Percentiles rank a stretch among this genome's conserved stretches.
phyloP scores from a whole-genome alignment of 2,329 filamentous ascomycete species.

The Diaporthe ampelina region DNA sequence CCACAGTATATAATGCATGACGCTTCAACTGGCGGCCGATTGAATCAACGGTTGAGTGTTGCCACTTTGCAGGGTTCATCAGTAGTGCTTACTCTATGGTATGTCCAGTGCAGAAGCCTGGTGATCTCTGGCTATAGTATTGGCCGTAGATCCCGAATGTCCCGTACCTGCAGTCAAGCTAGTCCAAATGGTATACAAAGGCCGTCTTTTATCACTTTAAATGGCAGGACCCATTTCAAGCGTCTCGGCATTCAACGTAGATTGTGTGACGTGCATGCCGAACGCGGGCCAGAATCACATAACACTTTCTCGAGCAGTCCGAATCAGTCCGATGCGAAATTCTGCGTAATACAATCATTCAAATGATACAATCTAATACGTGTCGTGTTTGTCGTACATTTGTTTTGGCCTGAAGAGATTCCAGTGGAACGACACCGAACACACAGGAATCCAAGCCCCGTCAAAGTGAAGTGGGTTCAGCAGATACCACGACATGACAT shows the following conservation, averaged over 20 bases:
- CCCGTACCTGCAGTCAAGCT: slow-evolving; percentile 2
- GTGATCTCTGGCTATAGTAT: neutral
- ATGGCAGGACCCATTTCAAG: neutral
- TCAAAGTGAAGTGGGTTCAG: neutral
- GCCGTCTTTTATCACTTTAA: neutral
- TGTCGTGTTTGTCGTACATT: no score
- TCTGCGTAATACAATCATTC: neutral
- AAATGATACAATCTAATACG: neutral
- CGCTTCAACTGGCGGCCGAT: neutral
- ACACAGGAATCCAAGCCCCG: neutral
- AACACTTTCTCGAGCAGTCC: neutral
- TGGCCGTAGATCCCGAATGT: neutral
- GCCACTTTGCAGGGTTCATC: neutral
- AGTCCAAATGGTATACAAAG: neutral
- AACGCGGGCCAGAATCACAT: neutral
- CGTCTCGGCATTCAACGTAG: neutral
- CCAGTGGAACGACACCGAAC: neutral
- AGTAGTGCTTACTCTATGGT: slow-evolving; percentile 19
- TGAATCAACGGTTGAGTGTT: neutral
- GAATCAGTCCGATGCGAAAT: neutral
- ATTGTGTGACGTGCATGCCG: neutral
- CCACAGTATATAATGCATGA: neutral
- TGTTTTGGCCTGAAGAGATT: no score
- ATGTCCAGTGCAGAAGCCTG: neutral
- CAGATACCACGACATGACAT: no score